Evolutionary conservation across 768 basidiomycete species (phyloP).

Genomic region (Asterophora parasitica): DNA sequence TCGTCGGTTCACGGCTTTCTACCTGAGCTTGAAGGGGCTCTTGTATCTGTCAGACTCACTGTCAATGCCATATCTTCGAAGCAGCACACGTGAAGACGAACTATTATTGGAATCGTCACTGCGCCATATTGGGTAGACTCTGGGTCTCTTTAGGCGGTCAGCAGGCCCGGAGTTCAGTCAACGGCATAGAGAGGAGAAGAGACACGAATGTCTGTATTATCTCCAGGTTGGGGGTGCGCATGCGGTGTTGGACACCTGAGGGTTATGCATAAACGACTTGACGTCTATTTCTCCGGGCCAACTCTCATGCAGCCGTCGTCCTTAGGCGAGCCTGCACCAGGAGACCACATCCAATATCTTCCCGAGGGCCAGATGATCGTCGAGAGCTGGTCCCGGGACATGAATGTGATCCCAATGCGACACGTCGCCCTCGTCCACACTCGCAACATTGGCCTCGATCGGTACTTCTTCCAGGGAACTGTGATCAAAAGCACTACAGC

Average conservation of each 20-base stretch:
- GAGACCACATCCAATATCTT: not conserved
- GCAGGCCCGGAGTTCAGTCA: not conserved
- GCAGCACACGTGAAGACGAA: too few relatives aligned
- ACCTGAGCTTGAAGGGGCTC: too few relatives aligned
- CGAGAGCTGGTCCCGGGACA: not conserved
- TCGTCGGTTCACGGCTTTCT: too few relatives aligned
- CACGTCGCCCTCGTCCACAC: not conserved
- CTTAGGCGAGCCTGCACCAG: not conserved
- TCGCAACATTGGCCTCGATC: not conserved
- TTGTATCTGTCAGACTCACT: too few relatives aligned
- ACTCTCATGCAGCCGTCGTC: not conserved
- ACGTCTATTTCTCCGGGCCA: not conserved
- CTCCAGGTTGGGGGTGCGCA: not conserved
- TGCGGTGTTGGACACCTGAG: slow-evolving; percentile 1
- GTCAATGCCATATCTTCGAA: too few relatives aligned
- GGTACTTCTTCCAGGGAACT: not conserved
- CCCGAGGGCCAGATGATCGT: not conserved
- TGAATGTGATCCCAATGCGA: not conserved
- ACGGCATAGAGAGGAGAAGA: not conserved
- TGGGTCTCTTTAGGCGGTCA: too few relatives aligned
- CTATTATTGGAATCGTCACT: too few relatives aligned
- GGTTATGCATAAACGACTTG: not conserved
- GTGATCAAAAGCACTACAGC: not conserved
- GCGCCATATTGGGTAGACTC: too few relatives aligned
- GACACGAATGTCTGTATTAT: not conserved